Percentiles rank a stretch among this genome's conserved stretches.
These are phyloP conservation scores for Phialophora expanda DNA, from an alignment of 2,329 filamentous ascomycete species.

Conservation along the genomic window DNA sequence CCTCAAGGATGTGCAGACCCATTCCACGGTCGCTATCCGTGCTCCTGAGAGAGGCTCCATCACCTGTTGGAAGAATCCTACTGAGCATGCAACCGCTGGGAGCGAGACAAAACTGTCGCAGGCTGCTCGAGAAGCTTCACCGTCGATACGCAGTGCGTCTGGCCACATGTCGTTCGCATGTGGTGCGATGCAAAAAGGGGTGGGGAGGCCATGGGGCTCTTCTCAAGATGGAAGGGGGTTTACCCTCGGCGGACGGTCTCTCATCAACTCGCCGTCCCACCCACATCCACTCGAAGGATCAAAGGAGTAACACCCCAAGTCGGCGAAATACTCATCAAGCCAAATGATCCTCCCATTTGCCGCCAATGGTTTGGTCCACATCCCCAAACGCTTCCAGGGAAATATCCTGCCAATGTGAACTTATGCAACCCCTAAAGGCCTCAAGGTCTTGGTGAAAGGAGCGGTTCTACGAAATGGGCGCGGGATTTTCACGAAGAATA, in stretches of 20 bases:
- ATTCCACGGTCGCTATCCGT: not conserved
- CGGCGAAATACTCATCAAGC: conserved; percentile 1
- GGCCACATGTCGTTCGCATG: conserved; percentile 12
- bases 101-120: not conserved
- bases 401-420: not conserved
- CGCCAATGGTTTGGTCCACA: not conserved
- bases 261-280: not conserved
- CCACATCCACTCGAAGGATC: not conserved
- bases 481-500: not conserved
- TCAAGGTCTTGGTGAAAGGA: not conserved
- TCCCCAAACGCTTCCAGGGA: not conserved
- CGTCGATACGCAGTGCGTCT: conserved; percentile 12
- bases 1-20: not conserved
- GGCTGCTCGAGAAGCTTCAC: not conserved
- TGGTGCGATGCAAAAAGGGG: conserved; percentile 15
- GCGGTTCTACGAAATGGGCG: not conserved
- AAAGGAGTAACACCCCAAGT: not conserved
- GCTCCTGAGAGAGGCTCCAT: not conserved
- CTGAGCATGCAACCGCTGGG: not conserved
- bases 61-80: conserved; percentile 2
- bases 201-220: not conserved
- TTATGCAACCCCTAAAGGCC: conserved; percentile 1
- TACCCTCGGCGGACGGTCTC: not conserved
- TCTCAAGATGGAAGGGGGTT: not conserved
- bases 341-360: not conserved